phyloP scores from a whole-genome alignment of 805 yeast genomes.

The Starmerella gropengiesseri region DNA sequence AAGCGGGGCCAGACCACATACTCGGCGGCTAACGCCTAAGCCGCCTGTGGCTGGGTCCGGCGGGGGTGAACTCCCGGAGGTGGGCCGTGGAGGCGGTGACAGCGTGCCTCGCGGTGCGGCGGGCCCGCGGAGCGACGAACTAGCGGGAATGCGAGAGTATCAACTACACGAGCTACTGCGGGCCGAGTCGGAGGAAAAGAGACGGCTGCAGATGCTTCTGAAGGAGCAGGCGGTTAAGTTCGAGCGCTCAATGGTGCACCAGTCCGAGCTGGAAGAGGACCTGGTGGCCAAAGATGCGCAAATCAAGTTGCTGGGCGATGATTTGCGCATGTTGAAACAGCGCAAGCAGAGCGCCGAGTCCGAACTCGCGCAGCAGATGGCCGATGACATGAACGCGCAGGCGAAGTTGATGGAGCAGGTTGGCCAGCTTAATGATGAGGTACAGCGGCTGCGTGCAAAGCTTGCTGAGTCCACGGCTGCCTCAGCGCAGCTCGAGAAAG shows the following conservation, averaged over 20 bases:
- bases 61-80: too few relatives aligned
- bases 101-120: too few relatives aligned
- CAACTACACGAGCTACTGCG: not conserved
- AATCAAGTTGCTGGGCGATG: conserved; percentile 18
- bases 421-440: conserved; percentile 20
- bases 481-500: conserved; percentile 1
- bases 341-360: conserved; percentile 24
- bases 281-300: conserved; percentile 21
- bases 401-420: conserved; percentile 23
- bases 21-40: too few relatives aligned
- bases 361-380: conserved; percentile 25
- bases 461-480: conserved; percentile 7
- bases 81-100: too few relatives aligned
- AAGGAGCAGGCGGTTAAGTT: conserved; percentile 2
- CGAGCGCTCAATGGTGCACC: conserved; percentile 7
- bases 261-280: conserved; percentile 26
- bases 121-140: too few relatives aligned
- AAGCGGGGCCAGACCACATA: too few relatives aligned
- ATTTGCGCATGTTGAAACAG: conserved; percentile 19
- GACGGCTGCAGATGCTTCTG: not conserved
- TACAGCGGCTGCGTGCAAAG: conserved; percentile 14
- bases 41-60: too few relatives aligned
- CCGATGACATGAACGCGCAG: conserved; percentile 26
- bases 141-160: not conserved
- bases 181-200: not conserved